Evolutionary conservation across 495 filamentous ascomycete genomes (phyloP), one percentile per base, ranked within the genome.

Genomic region (Opeltia flavorubescens): DNA sequence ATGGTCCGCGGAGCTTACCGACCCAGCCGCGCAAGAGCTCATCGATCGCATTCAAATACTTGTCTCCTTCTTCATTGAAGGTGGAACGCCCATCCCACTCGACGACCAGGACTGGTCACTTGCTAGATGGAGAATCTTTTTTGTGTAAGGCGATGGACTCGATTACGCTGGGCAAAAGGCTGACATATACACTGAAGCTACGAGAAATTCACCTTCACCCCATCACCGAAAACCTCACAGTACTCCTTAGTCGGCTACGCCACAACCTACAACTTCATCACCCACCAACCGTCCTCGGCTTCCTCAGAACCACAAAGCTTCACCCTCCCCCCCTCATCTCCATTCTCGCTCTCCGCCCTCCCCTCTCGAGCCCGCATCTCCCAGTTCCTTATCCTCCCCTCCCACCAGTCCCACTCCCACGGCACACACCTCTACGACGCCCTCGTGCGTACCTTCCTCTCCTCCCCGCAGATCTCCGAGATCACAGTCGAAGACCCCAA

Each of bases 401-500:
- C 86, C 18, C 94, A 84, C 61, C 87, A 94, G 59, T 66, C 71
- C 46, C 75, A 78, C 41, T 84, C 84, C 17, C 77, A 91, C 51
- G 91, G 93, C 40, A 74, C 77, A 13, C 69, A 77, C 34, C 76
- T 98, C 44, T 98, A 95, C 69, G 76, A 75, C 45, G 69, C 77
- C 29, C 83, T 96, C 54, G 82, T 83, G 51, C 59, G 68, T 0
- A 63, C 74, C 49, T 84, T 83, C 57, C 67, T 78, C 48, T 60
- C 69, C 21, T 71, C 81, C 40, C 53, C 74, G 0, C 72, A 75
- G 18, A 78, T 84, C 24, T 66, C 74, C 40, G 91, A 99, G 60
- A 71, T 99, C 53, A 91, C 89, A 0, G 84, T 99, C 17, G 91
- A 99, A 63, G 89, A 96, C 55, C 91, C 91, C 0, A 95, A 88